Percentiles rank a stretch among this genome's conserved stretches.
These are phyloP conservation scores for Aspergillus fumigatus DNA, from an alignment of 2,329 filamentous ascomycete species.

Conservation along the genomic window DNA sequence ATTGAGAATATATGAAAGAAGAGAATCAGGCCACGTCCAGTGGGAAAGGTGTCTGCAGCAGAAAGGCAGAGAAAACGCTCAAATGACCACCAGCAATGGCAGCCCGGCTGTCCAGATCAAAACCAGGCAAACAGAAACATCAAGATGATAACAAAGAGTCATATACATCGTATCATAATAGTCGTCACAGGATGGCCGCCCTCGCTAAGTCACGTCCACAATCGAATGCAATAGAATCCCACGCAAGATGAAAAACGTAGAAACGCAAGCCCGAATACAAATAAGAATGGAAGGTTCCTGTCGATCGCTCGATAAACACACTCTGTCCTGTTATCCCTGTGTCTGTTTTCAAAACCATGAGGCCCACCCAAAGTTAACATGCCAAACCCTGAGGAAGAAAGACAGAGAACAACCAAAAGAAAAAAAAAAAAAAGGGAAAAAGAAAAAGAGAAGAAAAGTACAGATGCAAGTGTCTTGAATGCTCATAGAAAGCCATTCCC, in stretches of 20 bases:
- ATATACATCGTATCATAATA: slow-evolving; percentile 23
- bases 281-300: not conserved
- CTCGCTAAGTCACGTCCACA: slow-evolving; percentile 11
- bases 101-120: slow-evolving; percentile 13
- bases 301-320: slow-evolving; percentile 2
- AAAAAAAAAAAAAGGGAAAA: too few species aligned
- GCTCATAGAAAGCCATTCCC: slow-evolving; percentile 12
- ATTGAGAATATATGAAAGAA: slow-evolving; percentile 1
- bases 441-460: slow-evolving; percentile 4
- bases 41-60: not conserved
- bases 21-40: not conserved
- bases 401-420: not conserved
- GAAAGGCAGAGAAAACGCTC: slow-evolving; percentile 4
- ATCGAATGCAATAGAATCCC: slow-evolving; percentile 16
- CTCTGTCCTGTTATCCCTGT: slow-evolving; percentile 8
- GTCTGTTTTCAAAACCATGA: slow-evolving; percentile 2
- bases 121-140: slow-evolving; percentile 1
- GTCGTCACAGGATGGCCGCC: slow-evolving; percentile 19
- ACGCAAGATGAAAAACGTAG: slow-evolving; percentile 2
- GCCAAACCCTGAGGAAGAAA: slow-evolving; percentile 1
- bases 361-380: slow-evolving; percentile 3
- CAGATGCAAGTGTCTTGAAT: slow-evolving; percentile 12
- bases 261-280: slow-evolving; percentile 8
- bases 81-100: slow-evolving; percentile 7
- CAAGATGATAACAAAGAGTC: slow-evolving; percentile 13